Base-by-base conservation (phyloP, 108 stramenopile genomes). In the Stephanodiscus minutulus region DNA sequence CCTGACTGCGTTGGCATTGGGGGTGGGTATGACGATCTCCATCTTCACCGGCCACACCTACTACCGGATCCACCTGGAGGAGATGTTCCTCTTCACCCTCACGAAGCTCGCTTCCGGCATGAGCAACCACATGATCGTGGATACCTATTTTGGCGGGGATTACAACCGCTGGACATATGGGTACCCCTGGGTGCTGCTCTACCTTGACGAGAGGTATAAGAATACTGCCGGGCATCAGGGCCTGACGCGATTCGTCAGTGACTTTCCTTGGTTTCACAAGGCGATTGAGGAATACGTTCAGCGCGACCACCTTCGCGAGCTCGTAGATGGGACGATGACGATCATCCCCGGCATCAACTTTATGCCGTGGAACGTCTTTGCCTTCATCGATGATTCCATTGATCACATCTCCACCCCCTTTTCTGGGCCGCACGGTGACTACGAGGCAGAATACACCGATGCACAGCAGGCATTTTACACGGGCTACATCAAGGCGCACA, bases 371-470 rank as follows among this genome's bases (percentile, higher is more conserved):
- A 22, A 72, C 39, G 39, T 73, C 6, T 65, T 73, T 66, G 72
- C 52, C 8, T 73, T 65, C 57, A 66, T 73, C 17, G 64, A 73
- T 39, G 46, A 52, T 31, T 66, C 62, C 0, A 64, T 73, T 64
- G 63, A 73, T 28, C 24, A n/a, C 36, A 36, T 39, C 37, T 28
- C 35, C 55, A 29, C 22, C 9, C 72, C 64, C 44, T 46, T 65
- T 43, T 73, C 64, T 52, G 72, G 72, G 29, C 72, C 72, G 5
- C 29, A 22, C 37, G 72, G 72, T 17, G 64, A 73, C 59, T 73
- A 66, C 50, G 64, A 48, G 50, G n/a, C 27, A 41, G n/a, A 58
- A 11, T 65, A 66, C 11, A 5, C 13, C n/a, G 18, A 18, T 21
- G 35, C 44, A 29, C 72, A 73, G 33, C 25, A 43, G n/a, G 28